A percentile compares a stretch with the other conserved stretches of the same genome.
phyloP scores from a whole-genome alignment of 139 green algal genomes.

The Tetradesmus lagerheimii region DNA sequence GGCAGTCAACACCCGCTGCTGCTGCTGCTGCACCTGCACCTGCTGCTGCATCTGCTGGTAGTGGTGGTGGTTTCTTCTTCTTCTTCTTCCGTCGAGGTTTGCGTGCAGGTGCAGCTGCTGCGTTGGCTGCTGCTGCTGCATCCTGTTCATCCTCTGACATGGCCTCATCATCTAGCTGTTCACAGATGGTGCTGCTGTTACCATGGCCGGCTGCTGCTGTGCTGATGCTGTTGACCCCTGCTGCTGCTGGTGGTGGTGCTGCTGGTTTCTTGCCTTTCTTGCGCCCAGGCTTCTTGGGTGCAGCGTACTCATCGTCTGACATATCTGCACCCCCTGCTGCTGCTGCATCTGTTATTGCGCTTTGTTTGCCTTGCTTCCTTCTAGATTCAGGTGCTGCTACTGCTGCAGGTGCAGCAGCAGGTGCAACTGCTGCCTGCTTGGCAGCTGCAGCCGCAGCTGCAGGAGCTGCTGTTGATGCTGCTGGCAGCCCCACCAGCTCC shows the following conservation, averaged over 20 bases:
- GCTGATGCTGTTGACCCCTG: not conserved
- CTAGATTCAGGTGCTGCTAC: not conserved
- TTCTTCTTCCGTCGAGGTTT: not conserved
- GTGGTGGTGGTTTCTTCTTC: not conserved
- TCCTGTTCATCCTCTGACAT: not conserved
- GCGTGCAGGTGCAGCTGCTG: not conserved
- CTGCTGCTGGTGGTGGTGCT: not conserved
- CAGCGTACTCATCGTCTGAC: too few species aligned
- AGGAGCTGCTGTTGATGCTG: not conserved
- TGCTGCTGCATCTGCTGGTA: not conserved
- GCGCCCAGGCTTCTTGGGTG: too few species aligned
- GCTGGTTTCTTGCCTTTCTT: too few species aligned
- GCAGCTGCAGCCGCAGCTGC: not conserved
- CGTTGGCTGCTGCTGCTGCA: not conserved
- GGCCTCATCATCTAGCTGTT: not conserved
- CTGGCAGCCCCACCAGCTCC: conserved; percentile 12
- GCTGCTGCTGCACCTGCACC: not conserved
- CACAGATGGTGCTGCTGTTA: not conserved
- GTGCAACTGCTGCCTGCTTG: not conserved
- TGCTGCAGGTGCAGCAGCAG: not conserved
- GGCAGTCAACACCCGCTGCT: not conserved
- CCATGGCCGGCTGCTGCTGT: not conserved
- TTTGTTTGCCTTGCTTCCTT: not conserved
- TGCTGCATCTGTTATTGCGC: not conserved
- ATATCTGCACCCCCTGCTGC: too few species aligned